Evolutionary conservation across 305 asterid genomes (phyloP), one percentile per base, ranked within the genome.

Genomic region (Fraxinus baroniana): DNA sequence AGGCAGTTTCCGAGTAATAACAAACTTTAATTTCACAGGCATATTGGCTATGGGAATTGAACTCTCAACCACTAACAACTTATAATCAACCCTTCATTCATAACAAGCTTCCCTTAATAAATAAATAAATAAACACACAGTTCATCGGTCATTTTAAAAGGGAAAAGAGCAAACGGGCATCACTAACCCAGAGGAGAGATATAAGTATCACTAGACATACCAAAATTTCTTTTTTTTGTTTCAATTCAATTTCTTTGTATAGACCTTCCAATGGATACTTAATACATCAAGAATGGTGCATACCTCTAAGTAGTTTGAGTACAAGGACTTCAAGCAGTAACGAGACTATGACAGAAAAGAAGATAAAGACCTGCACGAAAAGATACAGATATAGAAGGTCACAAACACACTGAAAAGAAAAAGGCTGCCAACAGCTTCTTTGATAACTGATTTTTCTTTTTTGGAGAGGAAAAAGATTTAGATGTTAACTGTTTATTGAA

Each of bases 301-400:
- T 86, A 96, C 99, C 99, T 91, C 90, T 92, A 78, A 92, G 88
- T 39, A 97, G 86, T 88, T 89, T 83, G 9, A 85, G 89, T 13
- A 90, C 90, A 82, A 92, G 81, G 85, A 90, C 86, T 89, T 92
- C 94, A 76, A 97, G 92, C 76, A 92, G 84, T 79, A 92, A 77
- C 52, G 99, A 92, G 80, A 78, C 82, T 6, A 84, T 78, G 72
- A 91, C 73, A 35, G 99, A 94, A 89, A 94, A 96, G 88, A 92
- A 76, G 89, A 92, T 83, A 90, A 94, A 97, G 62, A 97, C 93
- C 99, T 97, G 95, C 86, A 91, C 20, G 41, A 80, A 28, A 79
- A 60, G 37, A 84, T 28, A 76, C 46, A 75, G 26, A 46, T 22
- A 83, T 32, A 72, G 30, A 60, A 84, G 76, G 82, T 81, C 77